Percentiles rank a stretch among this genome's conserved stretches.
Conservation (phyloP, 2,329 filamentous ascomycete genomes). For the Cordyceps tenuipes region DNA sequence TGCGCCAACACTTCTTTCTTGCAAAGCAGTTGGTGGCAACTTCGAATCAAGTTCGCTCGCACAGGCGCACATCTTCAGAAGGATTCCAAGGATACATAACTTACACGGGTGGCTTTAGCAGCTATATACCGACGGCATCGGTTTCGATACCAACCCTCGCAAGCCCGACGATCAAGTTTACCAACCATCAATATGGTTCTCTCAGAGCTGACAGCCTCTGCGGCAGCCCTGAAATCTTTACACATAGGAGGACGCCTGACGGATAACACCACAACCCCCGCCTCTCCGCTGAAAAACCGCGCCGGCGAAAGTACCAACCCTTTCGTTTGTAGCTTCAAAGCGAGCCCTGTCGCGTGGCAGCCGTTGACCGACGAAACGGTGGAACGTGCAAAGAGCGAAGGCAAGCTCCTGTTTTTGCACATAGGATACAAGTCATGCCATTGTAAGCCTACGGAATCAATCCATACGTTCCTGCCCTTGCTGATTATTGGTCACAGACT, state of each 20-base stretch:
- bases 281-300: constrained; percentile 26
- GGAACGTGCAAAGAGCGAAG: constrained; percentile 66
- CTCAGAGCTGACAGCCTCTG: constrained; percentile 30
- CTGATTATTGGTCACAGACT: constrained; percentile 41
- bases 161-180: neutral
- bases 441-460: constrained; percentile 50
- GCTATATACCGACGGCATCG: neutral
- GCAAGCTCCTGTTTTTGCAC: constrained; percentile 86
- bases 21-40: neutral
- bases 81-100: too few relatives aligned
- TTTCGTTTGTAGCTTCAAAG: constrained; percentile 62
- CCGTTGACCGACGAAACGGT: constrained; percentile 72
- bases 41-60: neutral
- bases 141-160: neutral
- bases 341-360: constrained; percentile 89
- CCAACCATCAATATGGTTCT: constrained; percentile 24
- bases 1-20: neutral
- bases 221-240: constrained; percentile 24
- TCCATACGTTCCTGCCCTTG: neutral
- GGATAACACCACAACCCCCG: constrained; percentile 11
- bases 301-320: constrained; percentile 36
- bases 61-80: neutral
- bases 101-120: neutral
- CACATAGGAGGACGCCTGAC: constrained; percentile 18
- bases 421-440: constrained; percentile 95